Evolutionary conservation across 2,329 filamentous ascomycete genomes (phyloP).

Genomic region (Aureobasidium musti): DNA sequence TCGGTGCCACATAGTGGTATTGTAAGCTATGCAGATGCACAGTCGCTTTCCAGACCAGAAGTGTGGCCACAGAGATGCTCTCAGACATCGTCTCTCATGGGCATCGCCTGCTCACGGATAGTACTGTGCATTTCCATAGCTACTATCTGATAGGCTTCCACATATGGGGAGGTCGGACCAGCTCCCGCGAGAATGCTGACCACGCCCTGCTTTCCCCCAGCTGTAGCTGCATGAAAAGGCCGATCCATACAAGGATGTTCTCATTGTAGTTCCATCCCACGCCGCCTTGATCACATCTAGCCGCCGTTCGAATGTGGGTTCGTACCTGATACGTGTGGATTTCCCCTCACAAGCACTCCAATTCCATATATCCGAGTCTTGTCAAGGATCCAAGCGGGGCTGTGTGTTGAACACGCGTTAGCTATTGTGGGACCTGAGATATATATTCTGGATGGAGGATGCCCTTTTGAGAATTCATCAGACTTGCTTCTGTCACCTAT

Average conservation of each 20-base stretch:
- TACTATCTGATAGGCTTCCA: too few relatives aligned
- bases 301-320: background rate
- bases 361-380: conserved; percentile 19
- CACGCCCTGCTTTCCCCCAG: background rate
- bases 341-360: conserved; percentile 1
- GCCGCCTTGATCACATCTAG: conserved; percentile 3
- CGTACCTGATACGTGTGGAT: conserved; percentile 5
- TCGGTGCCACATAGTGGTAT: too few relatives aligned
- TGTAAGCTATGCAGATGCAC: too few relatives aligned
- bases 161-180: too few relatives aligned
- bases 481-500: background rate
- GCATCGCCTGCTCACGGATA: too few relatives aligned
- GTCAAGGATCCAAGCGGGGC: conserved; percentile 1
- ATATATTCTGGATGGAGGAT: background rate
- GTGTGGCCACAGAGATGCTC: too few relatives aligned
- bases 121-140: too few relatives aligned
- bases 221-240: conserved; percentile 2
- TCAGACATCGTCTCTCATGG: too few relatives aligned
- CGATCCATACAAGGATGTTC: conserved; percentile 9
- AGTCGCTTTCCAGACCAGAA: too few relatives aligned
- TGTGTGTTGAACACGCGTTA: conserved; percentile 9
- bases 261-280: background rate
- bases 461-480: background rate
- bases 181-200: background rate
- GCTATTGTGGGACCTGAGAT: conserved; percentile 3